Evolutionary conservation across 2,329 filamentous ascomycete genomes (phyloP).

Genomic region (Colletotrichum cordylinicola): DNA sequence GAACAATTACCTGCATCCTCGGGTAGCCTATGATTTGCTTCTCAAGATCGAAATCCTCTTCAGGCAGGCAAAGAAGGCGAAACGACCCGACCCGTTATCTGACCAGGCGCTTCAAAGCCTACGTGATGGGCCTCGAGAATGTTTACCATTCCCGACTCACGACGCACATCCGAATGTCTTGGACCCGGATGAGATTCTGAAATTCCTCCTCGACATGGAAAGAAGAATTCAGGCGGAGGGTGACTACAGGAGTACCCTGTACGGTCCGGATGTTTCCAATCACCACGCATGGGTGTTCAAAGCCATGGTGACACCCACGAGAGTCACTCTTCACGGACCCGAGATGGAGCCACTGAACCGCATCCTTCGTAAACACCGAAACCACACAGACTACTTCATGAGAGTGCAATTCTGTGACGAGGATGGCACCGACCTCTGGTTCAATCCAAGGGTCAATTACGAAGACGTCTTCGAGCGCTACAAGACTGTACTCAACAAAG

Average conservation of each 20-base stretch:
- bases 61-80: constrained; percentile 25
- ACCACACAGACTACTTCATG: constrained; percentile 67
- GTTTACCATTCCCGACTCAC: constrained; percentile 61
- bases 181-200: constrained; percentile 44
- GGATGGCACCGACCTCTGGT: constrained; percentile 67
- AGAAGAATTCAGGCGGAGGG: constrained; percentile 32
- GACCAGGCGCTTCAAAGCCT: constrained; percentile 60
- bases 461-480: constrained; percentile 65
- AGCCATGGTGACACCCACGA: constrained; percentile 64
- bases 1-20: constrained; percentile 67
- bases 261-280: constrained; percentile 30
- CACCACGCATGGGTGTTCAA: constrained; percentile 60
- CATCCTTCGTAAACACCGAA: constrained; percentile 69
- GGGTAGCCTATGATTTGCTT: constrained; percentile 48
- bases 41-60: constrained; percentile 46
- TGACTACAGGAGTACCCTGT: neutral
- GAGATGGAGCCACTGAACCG: constrained; percentile 73
- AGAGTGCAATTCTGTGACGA: constrained; percentile 79
- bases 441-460: constrained; percentile 54
- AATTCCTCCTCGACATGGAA: constrained; percentile 46
- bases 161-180: constrained; percentile 49
- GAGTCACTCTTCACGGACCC: constrained; percentile 63
- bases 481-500: constrained; percentile 59
- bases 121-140: constrained; percentile 50
- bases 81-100: constrained; percentile 46